Conservation (phyloP, 345 rosid genomes). For the Firmiana major region DNA sequence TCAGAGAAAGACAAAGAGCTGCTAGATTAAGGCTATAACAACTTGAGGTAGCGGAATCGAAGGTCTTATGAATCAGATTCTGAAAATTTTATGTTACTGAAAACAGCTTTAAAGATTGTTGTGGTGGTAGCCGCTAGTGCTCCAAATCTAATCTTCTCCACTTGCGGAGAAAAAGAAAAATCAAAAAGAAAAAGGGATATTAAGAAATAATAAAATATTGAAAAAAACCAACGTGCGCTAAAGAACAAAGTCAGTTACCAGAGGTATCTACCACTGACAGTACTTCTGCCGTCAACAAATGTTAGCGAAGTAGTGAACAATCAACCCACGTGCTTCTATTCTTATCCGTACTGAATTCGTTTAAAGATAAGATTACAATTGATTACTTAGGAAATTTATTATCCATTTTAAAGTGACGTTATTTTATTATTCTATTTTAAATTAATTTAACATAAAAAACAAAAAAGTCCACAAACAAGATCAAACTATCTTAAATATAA, state of each 20-base stretch:
- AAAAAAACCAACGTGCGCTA: background rate
- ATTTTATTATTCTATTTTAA: too few species aligned
- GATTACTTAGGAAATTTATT: background rate
- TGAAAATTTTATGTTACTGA: background rate
- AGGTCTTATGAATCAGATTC: background rate
- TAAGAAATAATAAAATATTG: background rate
- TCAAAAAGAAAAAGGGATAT: background rate
- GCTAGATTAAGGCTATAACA: background rate
- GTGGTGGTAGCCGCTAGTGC: background rate
- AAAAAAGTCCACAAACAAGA: too few species aligned
- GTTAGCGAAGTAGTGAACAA: background rate
- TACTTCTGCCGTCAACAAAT: background rate
- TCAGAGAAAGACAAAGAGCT: background rate
- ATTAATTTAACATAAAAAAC: too few species aligned
- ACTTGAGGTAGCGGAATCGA: slow-evolving; percentile 1
- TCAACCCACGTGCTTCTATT: slow-evolving; percentile 14
- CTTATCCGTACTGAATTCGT: background rate
- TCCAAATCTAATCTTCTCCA: background rate
- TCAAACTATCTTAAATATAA: too few species aligned
- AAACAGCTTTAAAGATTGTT: background rate
- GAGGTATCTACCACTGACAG: background rate
- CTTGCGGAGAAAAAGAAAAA: background rate
- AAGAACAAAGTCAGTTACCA: slow-evolving; percentile 2
- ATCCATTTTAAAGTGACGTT: too few species aligned
- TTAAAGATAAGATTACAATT: background rate